These are phyloP conservation scores for Avena insularis DNA, from an alignment of 176 grass and related monocot genomes.

Conservation along the genomic window DNA sequence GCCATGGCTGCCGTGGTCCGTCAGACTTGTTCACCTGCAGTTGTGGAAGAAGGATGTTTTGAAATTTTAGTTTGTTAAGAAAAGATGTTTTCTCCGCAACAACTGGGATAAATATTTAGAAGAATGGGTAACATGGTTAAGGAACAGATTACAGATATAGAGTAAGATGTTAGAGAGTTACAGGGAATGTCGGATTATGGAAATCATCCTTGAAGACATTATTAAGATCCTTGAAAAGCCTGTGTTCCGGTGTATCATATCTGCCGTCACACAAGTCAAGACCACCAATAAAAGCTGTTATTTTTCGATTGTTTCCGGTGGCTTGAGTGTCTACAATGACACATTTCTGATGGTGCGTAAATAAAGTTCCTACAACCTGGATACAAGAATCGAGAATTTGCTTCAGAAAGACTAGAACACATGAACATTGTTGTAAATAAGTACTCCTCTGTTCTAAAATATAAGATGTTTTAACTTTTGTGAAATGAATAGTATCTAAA, in stretches of 20 bases:
- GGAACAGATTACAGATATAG: neutral
- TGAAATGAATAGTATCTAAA: too few species aligned
- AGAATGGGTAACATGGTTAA: neutral
- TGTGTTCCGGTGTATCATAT: slow-evolving; percentile 94
- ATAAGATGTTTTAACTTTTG: too few species aligned
- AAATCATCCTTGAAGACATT: slow-evolving; percentile 79
- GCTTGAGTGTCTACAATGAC: slow-evolving; percentile 92
- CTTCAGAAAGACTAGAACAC: slow-evolving; percentile 23
- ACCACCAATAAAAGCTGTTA: slow-evolving; percentile 95
- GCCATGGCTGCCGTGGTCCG: slow-evolving; percentile 92
- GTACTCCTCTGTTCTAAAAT: too few species aligned
- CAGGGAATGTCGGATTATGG: slow-evolving; percentile 90
- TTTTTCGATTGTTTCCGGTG: slow-evolving; percentile 83
- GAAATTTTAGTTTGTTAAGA: neutral
- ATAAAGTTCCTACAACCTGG: slow-evolving; percentile 93
- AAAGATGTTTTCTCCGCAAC: neutral
- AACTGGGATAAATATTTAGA: neutral
- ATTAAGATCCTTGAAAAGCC: slow-evolving; percentile 79
- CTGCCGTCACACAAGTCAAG: slow-evolving; percentile 93
- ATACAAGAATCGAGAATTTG: slow-evolving; percentile 23
- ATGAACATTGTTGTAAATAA: neutral
- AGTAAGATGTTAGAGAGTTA: slow-evolving; percentile 43
- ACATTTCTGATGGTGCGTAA: slow-evolving; percentile 98
- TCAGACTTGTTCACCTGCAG: slow-evolving; percentile 49
- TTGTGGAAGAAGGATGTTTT: slow-evolving; percentile 15